A percentile compares a stretch with the other conserved stretches of the same genome.
Conservation (phyloP, 129 eudicot species). For the Sambucus nigra region DNA sequence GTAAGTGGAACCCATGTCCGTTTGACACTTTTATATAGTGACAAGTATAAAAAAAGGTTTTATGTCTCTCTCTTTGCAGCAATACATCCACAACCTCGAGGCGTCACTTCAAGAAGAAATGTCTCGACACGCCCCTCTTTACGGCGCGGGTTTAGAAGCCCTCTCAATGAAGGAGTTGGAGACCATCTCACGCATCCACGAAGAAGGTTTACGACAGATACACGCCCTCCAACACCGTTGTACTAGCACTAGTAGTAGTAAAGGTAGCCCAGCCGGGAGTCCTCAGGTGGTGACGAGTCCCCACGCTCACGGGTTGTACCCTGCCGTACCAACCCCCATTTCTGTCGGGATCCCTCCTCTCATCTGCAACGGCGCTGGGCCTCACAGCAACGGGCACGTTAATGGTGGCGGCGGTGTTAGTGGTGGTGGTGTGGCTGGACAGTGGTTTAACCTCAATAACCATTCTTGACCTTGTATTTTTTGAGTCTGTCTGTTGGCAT, state of each 20-base stretch:
- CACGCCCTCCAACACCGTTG: conserved; percentile 72
- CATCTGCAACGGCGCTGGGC: conserved; percentile 55
- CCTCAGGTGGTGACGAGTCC: conserved; percentile 40
- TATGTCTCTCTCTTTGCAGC: conserved; percentile 62
- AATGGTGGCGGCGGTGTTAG: no score
- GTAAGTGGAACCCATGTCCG: no score
- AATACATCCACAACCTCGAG: conserved; percentile 78
- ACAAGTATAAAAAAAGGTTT: no score
- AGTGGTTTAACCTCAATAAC: conserved; percentile 97
- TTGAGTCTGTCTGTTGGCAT: no score
- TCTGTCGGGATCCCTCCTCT: conserved; percentile 55
- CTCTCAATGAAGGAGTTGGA: conserved; percentile 90
- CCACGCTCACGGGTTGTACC: conserved; percentile 53
- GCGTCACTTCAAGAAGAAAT: conserved; percentile 86
- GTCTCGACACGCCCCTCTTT: conserved; percentile 90
- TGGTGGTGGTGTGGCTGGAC: conserved; percentile 69
- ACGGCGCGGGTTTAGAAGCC: conserved; percentile 81
- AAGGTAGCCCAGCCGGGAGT: conserved; percentile 51
- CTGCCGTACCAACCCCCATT: conserved; percentile 57
- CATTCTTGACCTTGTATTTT: no score
- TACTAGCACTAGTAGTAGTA: no score
- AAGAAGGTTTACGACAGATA: conserved; percentile 86
- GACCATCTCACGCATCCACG: conserved; percentile 81
- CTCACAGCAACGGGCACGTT: conserved; percentile 70
- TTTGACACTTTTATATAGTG: no score